Percentiles rank a stretch among this genome's conserved stretches.
phyloP scores from a whole-genome alignment of 257 asterid species.

The Plantago elongata region DNA sequence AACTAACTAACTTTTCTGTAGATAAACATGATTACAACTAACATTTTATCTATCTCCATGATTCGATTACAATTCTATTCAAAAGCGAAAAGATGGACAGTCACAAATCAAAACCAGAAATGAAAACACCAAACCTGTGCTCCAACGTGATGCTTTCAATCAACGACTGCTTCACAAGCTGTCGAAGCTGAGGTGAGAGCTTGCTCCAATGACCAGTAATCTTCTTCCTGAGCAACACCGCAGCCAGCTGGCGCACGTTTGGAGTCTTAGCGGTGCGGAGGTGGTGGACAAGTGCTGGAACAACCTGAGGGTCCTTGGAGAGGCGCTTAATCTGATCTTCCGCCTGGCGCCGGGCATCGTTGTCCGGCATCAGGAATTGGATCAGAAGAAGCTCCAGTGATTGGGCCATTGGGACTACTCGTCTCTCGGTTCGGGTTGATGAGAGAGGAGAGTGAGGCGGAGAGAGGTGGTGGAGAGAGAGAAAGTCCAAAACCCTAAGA shows the following conservation, averaged over 20 bases:
- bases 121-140: conserved; percentile 52
- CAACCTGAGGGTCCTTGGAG: conserved; percentile 96
- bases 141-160: conserved; percentile 92
- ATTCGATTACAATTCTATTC: too few species aligned
- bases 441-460: conserved; percentile 25
- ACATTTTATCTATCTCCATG: too few species aligned
- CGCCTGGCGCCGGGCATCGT: conserved; percentile 97
- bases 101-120: not conserved
- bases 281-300: conserved; percentile 84
- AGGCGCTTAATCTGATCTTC: conserved; percentile 96
- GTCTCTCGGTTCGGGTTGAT: not conserved
- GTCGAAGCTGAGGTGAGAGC: conserved; percentile 66
- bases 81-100: not conserved
- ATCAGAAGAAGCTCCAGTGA: conserved; percentile 81
- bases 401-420: conserved; percentile 59
- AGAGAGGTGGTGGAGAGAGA: conserved; percentile 26
- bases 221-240: conserved; percentile 97
- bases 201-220: conserved; percentile 97
- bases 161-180: conserved; percentile 82
- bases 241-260: conserved; percentile 93
- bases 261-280: conserved; percentile 99
- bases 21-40: too few species aligned
- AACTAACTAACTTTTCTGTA: too few species aligned
- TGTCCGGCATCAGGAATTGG: conserved; percentile 96
- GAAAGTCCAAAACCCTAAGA: conserved; percentile 30